Evolutionary conservation across 1,284 basidiomycete species (phyloP).

Genomic region (Ceratobasidium theobromae): DNA sequence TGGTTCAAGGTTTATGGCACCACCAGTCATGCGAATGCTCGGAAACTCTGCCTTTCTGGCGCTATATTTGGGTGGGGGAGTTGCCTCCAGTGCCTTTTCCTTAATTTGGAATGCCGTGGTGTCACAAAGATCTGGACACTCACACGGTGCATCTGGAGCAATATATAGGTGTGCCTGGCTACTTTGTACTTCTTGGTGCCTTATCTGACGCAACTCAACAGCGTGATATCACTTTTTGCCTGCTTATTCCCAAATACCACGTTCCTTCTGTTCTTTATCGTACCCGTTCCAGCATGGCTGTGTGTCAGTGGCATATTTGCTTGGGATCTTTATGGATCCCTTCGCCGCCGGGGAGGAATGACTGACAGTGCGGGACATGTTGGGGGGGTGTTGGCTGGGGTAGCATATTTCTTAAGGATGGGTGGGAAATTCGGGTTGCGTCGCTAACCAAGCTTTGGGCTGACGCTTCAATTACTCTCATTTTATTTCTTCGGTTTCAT

Average conservation of each 20-base stretch:
- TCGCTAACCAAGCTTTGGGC: background rate
- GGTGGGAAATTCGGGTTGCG: slow-evolving; percentile 8
- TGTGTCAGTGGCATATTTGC: slow-evolving; percentile 35
- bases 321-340: slow-evolving; percentile 33
- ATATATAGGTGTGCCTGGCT: slow-evolving; percentile 10
- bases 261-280: slow-evolving; percentile 35
- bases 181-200: no score
- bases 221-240: slow-evolving; percentile 35
- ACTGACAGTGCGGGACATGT: slow-evolving; percentile 37
- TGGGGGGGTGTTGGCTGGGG: slow-evolving; percentile 35
- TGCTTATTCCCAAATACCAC: slow-evolving; percentile 35
- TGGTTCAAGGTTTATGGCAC: slow-evolving; percentile 26
- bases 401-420: slow-evolving; percentile 34
- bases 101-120: slow-evolving; percentile 31
- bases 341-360: slow-evolving; percentile 26
- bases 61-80: slow-evolving; percentile 36
- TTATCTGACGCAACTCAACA: background rate
- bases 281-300: slow-evolving; percentile 37
- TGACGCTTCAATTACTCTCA: background rate
- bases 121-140: background rate
- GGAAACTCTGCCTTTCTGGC: slow-evolving; percentile 36
- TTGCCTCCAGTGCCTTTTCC: slow-evolving; percentile 34
- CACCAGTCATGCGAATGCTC: slow-evolving; percentile 31
- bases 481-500: no score
- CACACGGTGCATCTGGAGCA: slow-evolving; percentile 36